phyloP scores from a whole-genome alignment of 371 early-diverging fungal species.

The Mortierella sp. region DNA sequence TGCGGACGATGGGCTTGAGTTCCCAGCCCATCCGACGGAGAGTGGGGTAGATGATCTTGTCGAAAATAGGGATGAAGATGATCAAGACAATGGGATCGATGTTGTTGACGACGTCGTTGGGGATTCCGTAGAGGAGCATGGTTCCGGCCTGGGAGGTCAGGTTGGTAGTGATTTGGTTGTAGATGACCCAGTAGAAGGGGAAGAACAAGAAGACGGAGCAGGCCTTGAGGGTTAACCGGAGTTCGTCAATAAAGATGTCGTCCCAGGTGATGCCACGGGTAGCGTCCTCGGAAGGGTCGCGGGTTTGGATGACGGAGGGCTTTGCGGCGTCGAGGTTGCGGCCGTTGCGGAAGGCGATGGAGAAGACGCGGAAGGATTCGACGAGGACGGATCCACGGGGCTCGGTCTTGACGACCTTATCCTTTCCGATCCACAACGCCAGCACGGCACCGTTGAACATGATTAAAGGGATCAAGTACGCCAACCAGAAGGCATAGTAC shows the following conservation, averaged over 20 bases:
- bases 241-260: slow-evolving; percentile 83
- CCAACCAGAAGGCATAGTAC: slow-evolving; percentile 59
- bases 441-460: slow-evolving; percentile 74
- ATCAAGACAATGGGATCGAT: slow-evolving; percentile 75
- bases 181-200: slow-evolving; percentile 86
- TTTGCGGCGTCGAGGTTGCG: slow-evolving; percentile 53
- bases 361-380: slow-evolving; percentile 41
- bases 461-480: slow-evolving; percentile 76
- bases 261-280: slow-evolving; percentile 64
- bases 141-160: slow-evolving; percentile 78
- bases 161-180: slow-evolving; percentile 81
- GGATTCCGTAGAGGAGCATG: slow-evolving; percentile 76
- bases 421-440: slow-evolving; percentile 70
- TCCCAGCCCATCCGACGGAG: slow-evolving; percentile 72
- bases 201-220: slow-evolving; percentile 80
- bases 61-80: slow-evolving; percentile 80
- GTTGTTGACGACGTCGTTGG: slow-evolving; percentile 63
- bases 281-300: slow-evolving; percentile 18
- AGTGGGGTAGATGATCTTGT: slow-evolving; percentile 75
- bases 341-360: slow-evolving; percentile 46
- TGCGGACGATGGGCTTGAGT: slow-evolving; percentile 77
- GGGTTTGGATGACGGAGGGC: slow-evolving; percentile 42
- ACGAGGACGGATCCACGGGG: slow-evolving; percentile 69
- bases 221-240: slow-evolving; percentile 71
- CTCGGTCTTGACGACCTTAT: slow-evolving; percentile 68